Evolutionary conservation across 148 eudicot species (phyloP), one percentile per base, ranked within the genome.

Genomic region (Camellia sinensis): DNA sequence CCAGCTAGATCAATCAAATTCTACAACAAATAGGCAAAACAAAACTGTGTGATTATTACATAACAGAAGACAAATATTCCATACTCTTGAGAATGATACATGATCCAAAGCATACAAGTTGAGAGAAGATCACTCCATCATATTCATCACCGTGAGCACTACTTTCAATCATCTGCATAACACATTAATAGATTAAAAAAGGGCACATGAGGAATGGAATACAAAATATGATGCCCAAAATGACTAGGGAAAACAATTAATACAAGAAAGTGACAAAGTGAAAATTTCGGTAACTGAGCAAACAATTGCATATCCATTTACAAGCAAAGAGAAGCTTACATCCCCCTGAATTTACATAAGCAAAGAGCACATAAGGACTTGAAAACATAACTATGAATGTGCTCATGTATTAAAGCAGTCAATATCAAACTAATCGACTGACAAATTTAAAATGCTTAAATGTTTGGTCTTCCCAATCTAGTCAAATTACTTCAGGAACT

Each of bases 1-100:
- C 99, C 99, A 81, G 99, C 99, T 77, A 96, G 85, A 86, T 96
- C 99, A 81, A 96, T 96, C 82, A 96, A 85, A 84, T 96, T 96
- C 99, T 96, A 79, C 43, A 70, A 65, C 40, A n/a, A 57, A 77
- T 43, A 76, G 45, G 21, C n/a, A 22, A 73, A 69, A 79, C 9
- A 67, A 71, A 67, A 69, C n/a, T 71, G 19, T 76, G 22, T 67
- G 67, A 78, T 19, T 44, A 76, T 66, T 54, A 77, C 68, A 79
- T 12, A 68, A 69, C 14, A 61, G 7, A 48, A 43, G 37, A 74
- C n/a, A 78, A 76, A 61, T 59, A 57, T 60, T 67, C 41, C 19
- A 6, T 29, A 60, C 63, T 56, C 9, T 29, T 29, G 10, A 69
- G 52, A 48, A 48, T 48, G 52, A 67, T 22, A 56, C 60, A 84